phyloP scores from a whole-genome alignment of 768 basidiomycete genomes.

The Mycena albidolilacea region DNA sequence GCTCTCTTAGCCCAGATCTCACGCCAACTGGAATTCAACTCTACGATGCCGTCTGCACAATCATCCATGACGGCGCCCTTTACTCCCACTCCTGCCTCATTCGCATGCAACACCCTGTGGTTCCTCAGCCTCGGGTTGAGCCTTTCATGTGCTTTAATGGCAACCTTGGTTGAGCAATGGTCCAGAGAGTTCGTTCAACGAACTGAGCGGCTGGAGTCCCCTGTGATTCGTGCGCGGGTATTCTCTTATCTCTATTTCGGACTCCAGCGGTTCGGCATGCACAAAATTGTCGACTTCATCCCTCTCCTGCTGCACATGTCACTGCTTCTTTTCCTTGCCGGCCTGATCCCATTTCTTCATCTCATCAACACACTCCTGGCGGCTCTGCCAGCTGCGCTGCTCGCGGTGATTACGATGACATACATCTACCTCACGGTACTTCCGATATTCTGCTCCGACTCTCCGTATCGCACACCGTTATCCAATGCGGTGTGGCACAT shows the following conservation, averaged over 20 bases:
- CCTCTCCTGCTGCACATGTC: neutral
- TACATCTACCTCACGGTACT: slow-evolving; percentile 34
- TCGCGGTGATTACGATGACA: neutral
- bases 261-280: neutral
- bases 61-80: neutral
- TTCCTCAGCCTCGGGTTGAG: neutral
- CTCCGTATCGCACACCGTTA: slow-evolving; percentile 38
- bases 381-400: neutral
- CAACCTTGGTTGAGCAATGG: neutral
- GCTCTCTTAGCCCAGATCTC: neutral
- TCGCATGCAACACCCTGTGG: neutral
- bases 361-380: slow-evolving; percentile 16
- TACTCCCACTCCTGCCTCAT: neutral
- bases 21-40: neutral
- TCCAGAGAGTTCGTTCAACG: neutral
- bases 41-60: neutral
- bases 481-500: neutral
- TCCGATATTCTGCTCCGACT: slow-evolving; percentile 27
- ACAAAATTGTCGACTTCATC: neutral
- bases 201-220: neutral
- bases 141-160: neutral
- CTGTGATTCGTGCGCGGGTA: neutral
- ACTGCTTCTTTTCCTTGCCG: neutral
- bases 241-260: neutral
- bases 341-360: slow-evolving; percentile 19